Percentiles rank a stretch among this genome's conserved stretches.
Conservation (phyloP, 345 rosid genomes). For the Syzygium aqueum region DNA sequence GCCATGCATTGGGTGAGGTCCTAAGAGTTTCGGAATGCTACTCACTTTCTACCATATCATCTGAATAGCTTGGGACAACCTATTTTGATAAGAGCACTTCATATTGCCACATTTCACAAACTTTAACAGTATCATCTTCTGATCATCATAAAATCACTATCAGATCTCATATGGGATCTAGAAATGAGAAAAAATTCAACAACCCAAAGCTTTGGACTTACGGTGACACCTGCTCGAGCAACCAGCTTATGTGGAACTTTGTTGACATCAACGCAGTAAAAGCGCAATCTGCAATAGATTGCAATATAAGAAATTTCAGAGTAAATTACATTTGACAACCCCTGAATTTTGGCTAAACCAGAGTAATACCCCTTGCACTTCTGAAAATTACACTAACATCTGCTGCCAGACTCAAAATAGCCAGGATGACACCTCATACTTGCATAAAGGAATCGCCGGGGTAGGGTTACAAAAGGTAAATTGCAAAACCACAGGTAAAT, state of each 20-base stretch:
- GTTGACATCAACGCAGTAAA: slow-evolving; percentile 78
- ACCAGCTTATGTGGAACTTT: slow-evolving; percentile 70
- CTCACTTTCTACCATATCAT: neutral
- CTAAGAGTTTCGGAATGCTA: neutral
- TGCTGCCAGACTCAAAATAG: neutral
- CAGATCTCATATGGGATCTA: neutral
- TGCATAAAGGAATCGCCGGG: neutral
- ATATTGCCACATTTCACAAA: neutral
- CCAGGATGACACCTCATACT: neutral
- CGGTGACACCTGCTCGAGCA: slow-evolving; percentile 74
- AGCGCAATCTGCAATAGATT: slow-evolving; percentile 43
- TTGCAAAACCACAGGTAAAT: neutral
- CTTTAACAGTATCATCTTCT: neutral
- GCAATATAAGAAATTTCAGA: neutral
- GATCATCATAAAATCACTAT: neutral
- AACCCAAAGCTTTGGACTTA: slow-evolving; percentile 26
- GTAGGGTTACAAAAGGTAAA: neutral
- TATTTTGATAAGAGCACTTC: neutral
- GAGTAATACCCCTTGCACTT: neutral
- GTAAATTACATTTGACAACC: neutral
- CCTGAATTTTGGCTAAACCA: neutral
- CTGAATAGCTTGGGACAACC: neutral
- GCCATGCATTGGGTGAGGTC: neutral
- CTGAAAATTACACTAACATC: neutral
- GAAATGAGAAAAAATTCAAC: neutral